Conservation (phyloP, 1,284 basidiomycete genomes). For the Cryptococcus sp. region DNA sequence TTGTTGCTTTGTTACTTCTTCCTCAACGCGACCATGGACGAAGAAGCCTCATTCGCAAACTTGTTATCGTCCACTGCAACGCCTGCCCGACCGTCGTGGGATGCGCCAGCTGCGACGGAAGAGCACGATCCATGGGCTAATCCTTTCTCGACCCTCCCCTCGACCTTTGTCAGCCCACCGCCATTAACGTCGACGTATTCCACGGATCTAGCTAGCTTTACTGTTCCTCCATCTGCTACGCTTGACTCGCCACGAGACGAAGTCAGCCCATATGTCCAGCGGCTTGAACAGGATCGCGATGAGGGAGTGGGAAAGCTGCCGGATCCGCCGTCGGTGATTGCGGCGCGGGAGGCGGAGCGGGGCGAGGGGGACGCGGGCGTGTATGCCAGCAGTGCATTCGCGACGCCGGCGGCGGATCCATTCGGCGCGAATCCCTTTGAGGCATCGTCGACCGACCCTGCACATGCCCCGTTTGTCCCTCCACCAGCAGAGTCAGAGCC, state of each 20-base stretch:
- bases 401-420: constrained; percentile 5
- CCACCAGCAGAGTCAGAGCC: constrained; percentile 8
- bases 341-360: constrained; percentile 39
- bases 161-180: constrained; percentile 7
- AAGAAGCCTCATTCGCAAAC: constrained; percentile 47
- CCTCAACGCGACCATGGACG: constrained; percentile 37
- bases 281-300: constrained; percentile 24
- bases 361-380: neutral
- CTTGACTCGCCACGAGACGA: constrained; percentile 15
- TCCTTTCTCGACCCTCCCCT: constrained; percentile 45
- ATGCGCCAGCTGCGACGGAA: constrained; percentile 10
- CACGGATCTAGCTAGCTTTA: neutral
- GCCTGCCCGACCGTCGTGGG: constrained; percentile 34
- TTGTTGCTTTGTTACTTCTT: neutral
- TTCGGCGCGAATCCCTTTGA: constrained; percentile 1
- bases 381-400: constrained; percentile 20
- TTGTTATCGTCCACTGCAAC: constrained; percentile 43
- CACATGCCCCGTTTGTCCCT: constrained; percentile 8
- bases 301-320: constrained; percentile 20
- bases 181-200: constrained; percentile 4
- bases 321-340: constrained; percentile 47
- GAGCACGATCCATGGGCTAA: constrained; percentile 51
- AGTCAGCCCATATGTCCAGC: constrained; percentile 35
- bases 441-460: constrained; percentile 6
- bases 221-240: constrained; percentile 1